phyloP scores from a whole-genome alignment of 768 basidiomycete species.

The Suillus cothurnatus region DNA sequence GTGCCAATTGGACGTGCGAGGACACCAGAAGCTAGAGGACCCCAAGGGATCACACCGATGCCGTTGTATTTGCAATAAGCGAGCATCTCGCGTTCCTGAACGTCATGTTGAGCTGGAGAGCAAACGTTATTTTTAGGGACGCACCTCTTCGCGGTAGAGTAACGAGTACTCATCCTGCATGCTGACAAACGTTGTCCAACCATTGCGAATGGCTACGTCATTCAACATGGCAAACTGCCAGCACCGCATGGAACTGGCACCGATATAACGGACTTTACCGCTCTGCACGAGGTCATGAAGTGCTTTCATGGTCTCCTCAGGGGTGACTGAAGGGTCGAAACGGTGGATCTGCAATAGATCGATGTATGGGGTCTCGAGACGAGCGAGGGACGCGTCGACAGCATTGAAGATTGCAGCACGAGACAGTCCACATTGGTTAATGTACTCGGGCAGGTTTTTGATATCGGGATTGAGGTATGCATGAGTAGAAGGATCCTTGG shows the following conservation, averaged over 20 bases:
- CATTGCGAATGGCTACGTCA: constrained; percentile 43
- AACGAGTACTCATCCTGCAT: constrained; percentile 59
- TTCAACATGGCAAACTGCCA: constrained; percentile 50
- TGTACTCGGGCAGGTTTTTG: constrained; percentile 18
- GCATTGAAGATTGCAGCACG: constrained; percentile 41
- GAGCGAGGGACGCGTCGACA: constrained; percentile 38
- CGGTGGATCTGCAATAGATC: constrained; percentile 49
- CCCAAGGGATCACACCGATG: constrained; percentile 56
- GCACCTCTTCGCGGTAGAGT: constrained; percentile 55
- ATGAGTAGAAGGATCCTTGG: constrained; percentile 6
- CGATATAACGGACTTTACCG: constrained; percentile 54
- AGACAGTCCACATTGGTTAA: constrained; percentile 39
- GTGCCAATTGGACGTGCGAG: constrained; percentile 40
- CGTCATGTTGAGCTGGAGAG: not conserved
- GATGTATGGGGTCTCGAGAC: constrained; percentile 39
- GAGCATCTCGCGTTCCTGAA: constrained; percentile 48
- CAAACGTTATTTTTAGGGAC: not conserved
- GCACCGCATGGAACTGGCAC: constrained; percentile 47
- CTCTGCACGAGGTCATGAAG: constrained; percentile 50
- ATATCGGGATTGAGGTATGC: not conserved
- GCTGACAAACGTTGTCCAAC: constrained; percentile 56
- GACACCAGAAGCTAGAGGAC: constrained; percentile 42
- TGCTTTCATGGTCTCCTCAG: constrained; percentile 52
- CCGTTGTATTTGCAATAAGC: constrained; percentile 49
- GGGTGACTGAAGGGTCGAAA: constrained; percentile 38